Base-by-base conservation (phyloP, 176 grass and related monocot species). In the Bromus sterilis region DNA sequence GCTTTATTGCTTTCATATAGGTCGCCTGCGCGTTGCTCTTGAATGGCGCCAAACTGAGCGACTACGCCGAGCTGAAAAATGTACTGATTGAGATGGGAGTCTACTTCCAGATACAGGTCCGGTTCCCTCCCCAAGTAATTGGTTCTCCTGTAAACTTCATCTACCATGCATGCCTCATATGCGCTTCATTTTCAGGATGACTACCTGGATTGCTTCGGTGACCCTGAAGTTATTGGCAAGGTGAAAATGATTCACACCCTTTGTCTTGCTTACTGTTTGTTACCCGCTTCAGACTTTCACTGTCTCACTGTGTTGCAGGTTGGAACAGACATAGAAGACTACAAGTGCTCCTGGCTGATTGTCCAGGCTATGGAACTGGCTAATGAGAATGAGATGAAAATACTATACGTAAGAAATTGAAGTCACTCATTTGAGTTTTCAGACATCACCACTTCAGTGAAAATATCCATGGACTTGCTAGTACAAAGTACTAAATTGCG, bases 281-380 rank as follows among this genome's bases (percentile, higher is more conserved):
- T 78, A 42, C 28, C 56, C 10, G 25, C 33, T 42, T 86, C 12
- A 34, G 20, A 43, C 6, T 28, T 75, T 71, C 18, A 63, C 14
- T 56, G 25, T 42, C 9, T 65, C 36, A 2, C 31, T 71, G 41
- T 80, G 81, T 29, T 84, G 24, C 82, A 94, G 85, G 78, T 94
- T 71, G 91, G 88, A 84, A 94, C 91, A 39, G 91, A 94, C 86
- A 94, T 94, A 46, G 88, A 94, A 91, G 91, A 94, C 42, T 90
- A 88, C 83, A 94, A 94, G 76, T 94, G 88, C 56, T 88, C 91
- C 11, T 94, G 91, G 91, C 79, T 94, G 34, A 86, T 94, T 28
- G 91, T 94, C 26, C 91, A 90, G 63, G 88, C 91, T 49, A 90
- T 91, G 88, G 88, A 87, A 74, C 75, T 82, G 49, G 85, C 85